Conservation (phyloP, 805 yeast species). For the Debaryomyces prosopidis region DNA sequence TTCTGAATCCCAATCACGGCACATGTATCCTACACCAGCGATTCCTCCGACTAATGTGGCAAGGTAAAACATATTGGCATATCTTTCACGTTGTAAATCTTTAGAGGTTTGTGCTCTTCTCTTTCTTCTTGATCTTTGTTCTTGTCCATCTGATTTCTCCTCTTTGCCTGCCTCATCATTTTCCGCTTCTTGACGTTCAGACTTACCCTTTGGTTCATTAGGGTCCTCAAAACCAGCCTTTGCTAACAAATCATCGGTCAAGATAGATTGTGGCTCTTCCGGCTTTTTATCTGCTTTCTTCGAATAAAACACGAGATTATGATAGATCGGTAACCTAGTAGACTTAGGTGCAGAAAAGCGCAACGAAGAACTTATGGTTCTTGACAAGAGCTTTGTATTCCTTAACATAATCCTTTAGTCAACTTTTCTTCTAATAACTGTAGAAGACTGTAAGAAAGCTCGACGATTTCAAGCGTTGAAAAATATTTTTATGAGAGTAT, state of each 20-base stretch:
- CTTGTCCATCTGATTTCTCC: constrained; percentile 9
- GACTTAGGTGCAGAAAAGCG: neutral
- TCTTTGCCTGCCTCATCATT: constrained; percentile 11
- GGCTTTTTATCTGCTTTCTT: constrained; percentile 7
- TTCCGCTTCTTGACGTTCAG: constrained; percentile 13
- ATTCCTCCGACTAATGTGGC: constrained; percentile 53
- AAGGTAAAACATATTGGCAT: constrained; percentile 73
- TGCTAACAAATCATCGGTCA: constrained; percentile 79
- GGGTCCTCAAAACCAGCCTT: constrained; percentile 76
- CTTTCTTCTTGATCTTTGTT: constrained; percentile 34
- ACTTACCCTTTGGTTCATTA: constrained; percentile 16
- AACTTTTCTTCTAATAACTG: neutral
- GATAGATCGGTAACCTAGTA: neutral
- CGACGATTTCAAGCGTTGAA: neutral
- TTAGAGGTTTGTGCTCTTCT: constrained; percentile 62
- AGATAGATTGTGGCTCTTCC: constrained; percentile 48
- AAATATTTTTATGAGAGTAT: neutral
- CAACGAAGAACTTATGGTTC: constrained; percentile 4
- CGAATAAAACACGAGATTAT: constrained; percentile 5
- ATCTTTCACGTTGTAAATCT: constrained; percentile 79
- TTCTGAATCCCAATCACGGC: constrained; percentile 82
- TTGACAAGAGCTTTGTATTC: constrained; percentile 4
- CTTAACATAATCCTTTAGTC: constrained; percentile 7
- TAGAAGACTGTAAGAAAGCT: neutral
- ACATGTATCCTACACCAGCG: constrained; percentile 62